A percentile compares a stretch with the other conserved stretches of the same genome.
phyloP scores from a whole-genome alignment of 805 yeast genomes.

The Huiozyma sinensis region DNA sequence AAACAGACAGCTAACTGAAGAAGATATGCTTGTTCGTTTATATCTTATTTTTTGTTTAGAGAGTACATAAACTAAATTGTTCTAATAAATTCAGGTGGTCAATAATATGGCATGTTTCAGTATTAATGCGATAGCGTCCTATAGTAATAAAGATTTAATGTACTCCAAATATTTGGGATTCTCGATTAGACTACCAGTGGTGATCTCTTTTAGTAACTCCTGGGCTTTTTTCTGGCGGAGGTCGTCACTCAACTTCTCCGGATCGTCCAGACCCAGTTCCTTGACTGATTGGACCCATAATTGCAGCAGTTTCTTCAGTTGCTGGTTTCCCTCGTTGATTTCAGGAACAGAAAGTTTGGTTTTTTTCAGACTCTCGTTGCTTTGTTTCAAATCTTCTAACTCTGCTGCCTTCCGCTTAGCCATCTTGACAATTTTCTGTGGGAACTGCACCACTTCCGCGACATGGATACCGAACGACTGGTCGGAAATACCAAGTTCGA shows the following conservation, averaged over 20 bases:
- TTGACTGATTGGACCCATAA: slow-evolving; percentile 43
- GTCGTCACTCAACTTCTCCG: slow-evolving; percentile 26
- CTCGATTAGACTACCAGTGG: slow-evolving; percentile 7
- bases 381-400: slow-evolving; percentile 49
- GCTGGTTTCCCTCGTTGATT: slow-evolving; percentile 37
- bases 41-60: background rate
- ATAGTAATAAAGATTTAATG: slow-evolving; percentile 13
- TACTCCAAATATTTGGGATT: slow-evolving; percentile 14
- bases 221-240: slow-evolving; percentile 22
- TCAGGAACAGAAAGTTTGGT: slow-evolving; percentile 41
- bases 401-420: slow-evolving; percentile 91
- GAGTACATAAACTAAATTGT: background rate
- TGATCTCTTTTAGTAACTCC: slow-evolving; percentile 12
- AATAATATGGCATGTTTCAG: background rate
- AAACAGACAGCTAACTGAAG: background rate
- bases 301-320: slow-evolving; percentile 39
- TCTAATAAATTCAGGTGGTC: background rate
- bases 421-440: slow-evolving; percentile 81
- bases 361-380: slow-evolving; percentile 36
- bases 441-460: slow-evolving; percentile 91
- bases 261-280: slow-evolving; percentile 16
- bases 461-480: slow-evolving; percentile 97
- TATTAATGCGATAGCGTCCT: background rate
- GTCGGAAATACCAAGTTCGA: slow-evolving; percentile 92
- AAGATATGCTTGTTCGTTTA: too few relatives aligned